A percentile compares a stretch with the other conserved stretches of the same genome.
These are phyloP conservation scores for Mortierella sp. DNA, from an alignment of 371 early-diverging fungal genomes.

Conservation along the genomic window DNA sequence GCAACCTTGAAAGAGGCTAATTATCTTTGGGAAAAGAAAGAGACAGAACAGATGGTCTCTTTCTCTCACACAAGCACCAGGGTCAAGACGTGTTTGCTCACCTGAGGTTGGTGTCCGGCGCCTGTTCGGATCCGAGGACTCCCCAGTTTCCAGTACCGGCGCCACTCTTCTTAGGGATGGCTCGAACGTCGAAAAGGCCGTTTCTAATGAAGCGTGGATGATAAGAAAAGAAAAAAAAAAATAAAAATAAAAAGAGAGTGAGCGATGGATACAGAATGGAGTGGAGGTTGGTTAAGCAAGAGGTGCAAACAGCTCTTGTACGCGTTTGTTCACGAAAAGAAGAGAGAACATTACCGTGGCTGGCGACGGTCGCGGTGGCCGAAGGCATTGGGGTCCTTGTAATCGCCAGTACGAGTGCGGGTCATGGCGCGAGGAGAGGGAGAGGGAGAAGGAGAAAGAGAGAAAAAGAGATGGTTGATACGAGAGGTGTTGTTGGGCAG, in stretches of 20 bases:
- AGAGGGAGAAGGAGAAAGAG: too few relatives aligned
- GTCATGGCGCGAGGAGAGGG: slow-evolving; percentile 23
- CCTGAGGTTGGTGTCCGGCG: slow-evolving; percentile 22
- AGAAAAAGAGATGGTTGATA: too few relatives aligned
- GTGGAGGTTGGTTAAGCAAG: too few relatives aligned
- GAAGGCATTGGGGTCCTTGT: slow-evolving; percentile 28
- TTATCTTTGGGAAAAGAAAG: too few relatives aligned
- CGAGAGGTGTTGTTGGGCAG: too few relatives aligned
- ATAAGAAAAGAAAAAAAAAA: not conserved
- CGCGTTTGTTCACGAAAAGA: too few relatives aligned
- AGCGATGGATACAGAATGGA: not conserved
- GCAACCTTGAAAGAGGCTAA: too few relatives aligned
- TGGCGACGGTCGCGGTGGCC: slow-evolving; percentile 44
- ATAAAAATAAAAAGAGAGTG: not conserved
- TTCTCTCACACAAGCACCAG: not conserved
- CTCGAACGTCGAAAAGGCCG: slow-evolving; percentile 32
- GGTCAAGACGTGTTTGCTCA: slow-evolving; percentile 11
- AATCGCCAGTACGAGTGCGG: slow-evolving; percentile 51
- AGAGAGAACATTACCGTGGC: slow-evolving; percentile 19
- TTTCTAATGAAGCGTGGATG: slow-evolving; percentile 13
- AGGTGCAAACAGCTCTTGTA: too few relatives aligned
- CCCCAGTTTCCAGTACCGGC: slow-evolving; percentile 53
- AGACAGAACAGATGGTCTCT: not conserved
- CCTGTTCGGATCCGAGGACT: slow-evolving; percentile 45
- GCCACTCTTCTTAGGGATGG: slow-evolving; percentile 51